These are phyloP conservation scores for Cyclotella distinguenda DNA, from an alignment of 108 stramenopile species.

Conservation along the genomic window DNA sequence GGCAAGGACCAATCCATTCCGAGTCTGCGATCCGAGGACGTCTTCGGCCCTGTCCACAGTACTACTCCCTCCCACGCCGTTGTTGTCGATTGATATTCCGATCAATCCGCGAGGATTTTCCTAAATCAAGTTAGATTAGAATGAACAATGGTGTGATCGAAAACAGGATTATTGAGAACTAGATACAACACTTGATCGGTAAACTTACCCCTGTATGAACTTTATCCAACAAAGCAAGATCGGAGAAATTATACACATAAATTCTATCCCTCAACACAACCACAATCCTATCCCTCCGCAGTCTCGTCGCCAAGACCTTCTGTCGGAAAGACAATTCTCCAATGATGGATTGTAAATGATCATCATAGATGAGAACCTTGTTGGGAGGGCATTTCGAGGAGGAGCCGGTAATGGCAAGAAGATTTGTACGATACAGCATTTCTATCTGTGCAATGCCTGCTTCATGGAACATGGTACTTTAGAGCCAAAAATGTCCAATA, in stretches of 20 bases:
- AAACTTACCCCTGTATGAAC: slow-evolving; percentile 91
- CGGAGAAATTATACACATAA: slow-evolving; percentile 93
- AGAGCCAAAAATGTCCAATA: neutral
- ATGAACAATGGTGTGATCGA: no score
- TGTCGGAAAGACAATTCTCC: slow-evolving; percentile 93
- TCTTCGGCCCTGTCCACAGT: slow-evolving; percentile 18
- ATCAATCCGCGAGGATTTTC: slow-evolving; percentile 90
- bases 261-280: slow-evolving; percentile 92
- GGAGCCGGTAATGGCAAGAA: slow-evolving; percentile 94
- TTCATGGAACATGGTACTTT: slow-evolving; percentile 20
- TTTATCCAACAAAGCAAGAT: slow-evolving; percentile 89
- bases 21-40: slow-evolving; percentile 7
- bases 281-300: slow-evolving; percentile 95
- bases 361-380: slow-evolving; percentile 99
- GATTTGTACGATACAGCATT: slow-evolving; percentile 99
- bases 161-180: no score
- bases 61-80: slow-evolving; percentile 37
- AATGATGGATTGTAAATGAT: slow-evolving; percentile 91
- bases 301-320: slow-evolving; percentile 83
- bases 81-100: slow-evolving; percentile 82
- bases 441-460: slow-evolving; percentile 95
- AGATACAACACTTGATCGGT: no score
- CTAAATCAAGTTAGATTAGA: no score
- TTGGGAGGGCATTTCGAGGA: slow-evolving; percentile 92
- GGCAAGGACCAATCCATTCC: slow-evolving; percentile 90